Evolutionary conservation across 2,329 filamentous ascomycete species (phyloP).

Genomic region (Talaromyces marneffei): DNA sequence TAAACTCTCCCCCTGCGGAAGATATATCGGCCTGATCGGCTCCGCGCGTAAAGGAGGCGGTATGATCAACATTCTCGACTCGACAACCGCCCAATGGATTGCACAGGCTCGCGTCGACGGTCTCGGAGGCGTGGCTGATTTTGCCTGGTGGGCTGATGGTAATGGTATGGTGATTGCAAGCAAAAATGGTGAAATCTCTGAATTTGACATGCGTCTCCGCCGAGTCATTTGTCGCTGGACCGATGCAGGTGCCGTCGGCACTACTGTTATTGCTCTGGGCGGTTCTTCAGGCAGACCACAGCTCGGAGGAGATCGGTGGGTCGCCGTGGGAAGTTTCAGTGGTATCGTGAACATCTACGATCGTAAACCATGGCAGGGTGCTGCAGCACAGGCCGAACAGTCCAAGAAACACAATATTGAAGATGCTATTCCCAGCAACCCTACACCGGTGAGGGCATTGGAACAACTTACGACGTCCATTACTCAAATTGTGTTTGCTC

Average conservation of each 20-base stretch:
- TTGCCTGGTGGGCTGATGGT: slow-evolving; percentile 85
- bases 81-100: slow-evolving; percentile 78
- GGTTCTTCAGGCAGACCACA: slow-evolving; percentile 34
- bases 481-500: slow-evolving; percentile 72
- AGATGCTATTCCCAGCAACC: slow-evolving; percentile 56
- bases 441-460: slow-evolving; percentile 65
- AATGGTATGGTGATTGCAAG: slow-evolving; percentile 75
- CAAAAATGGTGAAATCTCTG: slow-evolving; percentile 81
- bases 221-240: slow-evolving; percentile 76
- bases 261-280: slow-evolving; percentile 74
- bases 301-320: slow-evolving; percentile 75
- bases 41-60: slow-evolving; percentile 80
- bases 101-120: slow-evolving; percentile 76
- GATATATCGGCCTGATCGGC: slow-evolving; percentile 76
- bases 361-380: slow-evolving; percentile 56
- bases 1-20: slow-evolving; percentile 77
- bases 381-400: slow-evolving; percentile 30
- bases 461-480: slow-evolving; percentile 85
- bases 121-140: slow-evolving; percentile 77
- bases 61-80: slow-evolving; percentile 76
- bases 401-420: slow-evolving; percentile 26
- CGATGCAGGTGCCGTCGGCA: slow-evolving; percentile 83
- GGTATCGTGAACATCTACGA: slow-evolving; percentile 95
- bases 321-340: slow-evolving; percentile 76
- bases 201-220: slow-evolving; percentile 68